Base-by-base conservation (phyloP, 2,329 filamentous ascomycete genomes). In the Stachybotrys chlorohalonatus region DNA sequence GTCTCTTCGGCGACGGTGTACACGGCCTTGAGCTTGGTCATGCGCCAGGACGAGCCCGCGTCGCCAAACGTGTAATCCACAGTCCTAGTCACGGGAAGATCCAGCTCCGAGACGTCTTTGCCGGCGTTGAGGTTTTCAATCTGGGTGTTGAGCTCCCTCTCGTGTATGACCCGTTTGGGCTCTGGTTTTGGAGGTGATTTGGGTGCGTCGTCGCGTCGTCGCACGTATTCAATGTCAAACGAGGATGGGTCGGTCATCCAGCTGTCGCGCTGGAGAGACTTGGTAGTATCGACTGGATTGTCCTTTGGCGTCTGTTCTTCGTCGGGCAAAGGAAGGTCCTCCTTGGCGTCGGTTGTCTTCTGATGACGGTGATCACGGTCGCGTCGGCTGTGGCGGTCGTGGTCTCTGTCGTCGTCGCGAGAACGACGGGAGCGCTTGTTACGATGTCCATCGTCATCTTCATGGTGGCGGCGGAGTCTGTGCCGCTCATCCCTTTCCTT, bases 181-280 rank as follows among this genome's bases (percentile, higher is more conserved):
- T 85, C 84, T 15, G 82, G 73, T 60, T 73, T 80, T 54, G 73
- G 75, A 45, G 71, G 74, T 45, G 74, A 74, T 60, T 84, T 84
- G 7, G 73, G 68, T 57, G 83, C 83, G 57, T 80, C 78, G 1
- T 72, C 71, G 5, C 73, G 75, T 57, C 82, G 78, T 65, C 89
- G 81, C 52, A 90, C 79, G 67, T 95, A 96, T 66, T 97, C 92
- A 55, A 97, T 77, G 53, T 92, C 86, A 42, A 95, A 73, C 0
- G 86, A 84, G 0, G 89, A 89, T 0, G 93, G 91, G 0, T 87
- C 87, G 56, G 91, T 86, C 94, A 99, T 99, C 92, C 95, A 99
- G 0, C 87, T 83, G 69, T 97, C 94, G 59, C 95, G 83, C 60
- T 85, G 80, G 36, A 85, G 63, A 1, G 70, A 66, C 56, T 65